These are phyloP conservation scores for Plasmodium adleri DNA, from an alignment of 169 alveolate genomes.

Conservation along the genomic window DNA sequence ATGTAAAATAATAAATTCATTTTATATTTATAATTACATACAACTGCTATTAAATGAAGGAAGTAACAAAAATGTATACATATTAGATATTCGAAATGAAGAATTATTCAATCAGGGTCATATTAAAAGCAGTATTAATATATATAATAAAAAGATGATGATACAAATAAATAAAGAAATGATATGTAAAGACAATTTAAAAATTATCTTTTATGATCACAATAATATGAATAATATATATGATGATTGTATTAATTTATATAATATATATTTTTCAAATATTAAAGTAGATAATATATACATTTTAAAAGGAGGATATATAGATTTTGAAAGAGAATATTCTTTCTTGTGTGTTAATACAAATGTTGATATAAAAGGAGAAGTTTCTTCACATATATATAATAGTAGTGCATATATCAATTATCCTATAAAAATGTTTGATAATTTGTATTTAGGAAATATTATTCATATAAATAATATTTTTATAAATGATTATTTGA, in stretches of 20 bases:
- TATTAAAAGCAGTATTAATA: slow-evolving; percentile 30
- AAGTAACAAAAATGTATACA: slow-evolving; percentile 18
- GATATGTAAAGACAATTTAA: slow-evolving; percentile 4
- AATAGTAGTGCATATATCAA: slow-evolving; percentile 5
- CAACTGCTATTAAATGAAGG: slow-evolving; percentile 54
- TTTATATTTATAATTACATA: slow-evolving; percentile 55
- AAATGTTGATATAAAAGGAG: neutral
- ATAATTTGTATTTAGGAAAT: slow-evolving; percentile 42
- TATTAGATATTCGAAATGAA: slow-evolving; percentile 33
- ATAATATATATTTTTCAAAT: slow-evolving; percentile 13
- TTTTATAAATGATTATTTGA: slow-evolving; percentile 9
- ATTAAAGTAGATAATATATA: slow-evolving; percentile 30
- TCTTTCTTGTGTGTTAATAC: slow-evolving; percentile 31
- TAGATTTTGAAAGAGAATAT: slow-evolving; percentile 45
- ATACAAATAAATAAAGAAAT: slow-evolving; percentile 31
- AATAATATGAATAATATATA: neutral
- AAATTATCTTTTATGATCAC: slow-evolving; percentile 44
- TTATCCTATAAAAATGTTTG: slow-evolving; percentile 59
- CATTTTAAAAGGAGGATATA: slow-evolving; percentile 69
- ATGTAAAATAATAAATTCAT: slow-evolving; percentile 24
- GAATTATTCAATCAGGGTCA: slow-evolving; percentile 6
- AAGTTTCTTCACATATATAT: neutral
- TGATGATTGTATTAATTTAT: slow-evolving; percentile 1
- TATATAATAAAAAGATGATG: slow-evolving; percentile 4
- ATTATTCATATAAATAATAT: slow-evolving; percentile 41